Evolutionary conservation across 192 early-diverging fungal species (phyloP), one percentile per base, ranked within the genome.

Genomic region (Endogone sp.): DNA sequence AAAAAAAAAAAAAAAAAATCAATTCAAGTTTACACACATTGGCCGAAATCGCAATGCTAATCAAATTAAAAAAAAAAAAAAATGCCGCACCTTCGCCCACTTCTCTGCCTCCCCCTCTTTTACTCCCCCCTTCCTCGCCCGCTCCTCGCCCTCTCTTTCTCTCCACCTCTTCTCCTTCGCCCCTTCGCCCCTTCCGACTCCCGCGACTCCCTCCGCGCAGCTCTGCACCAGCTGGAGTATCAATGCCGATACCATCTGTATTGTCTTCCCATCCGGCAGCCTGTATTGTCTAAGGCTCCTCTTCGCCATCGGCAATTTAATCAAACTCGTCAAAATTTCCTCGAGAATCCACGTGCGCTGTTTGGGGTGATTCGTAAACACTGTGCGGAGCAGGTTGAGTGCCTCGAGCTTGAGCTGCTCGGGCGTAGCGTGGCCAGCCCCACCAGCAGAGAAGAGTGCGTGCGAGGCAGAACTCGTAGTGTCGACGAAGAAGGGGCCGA

Each of bases 311-410:
- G 89, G 84, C n/a, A 94, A 71, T 63, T 88, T 89, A 60, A 90
- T 85, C 11, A 95, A 67, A 26, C 88, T 86, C 0, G 85, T 86
- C 20, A 93, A 79, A n/a, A 94, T 89, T 65, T 97, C 95, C 63
- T 94, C 95, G 25, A 97, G 70, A 27, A 97, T 93, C 85, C 92
- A 93, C 23, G 71, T 73, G 26, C 93, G 82, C 63, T 95, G 94
- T 9, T 64, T 71, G 0, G 79, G 65, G 55, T 88, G 71, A 56
- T 79, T 82, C 9, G 81, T 71, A 71, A 89, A 94, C 6, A 89
- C 16, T 3, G 25, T 54, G 9, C 56, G 60, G 28, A 78, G 49
- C 30, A 71, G 55, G 58, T 78, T 70, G 29, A 78, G 29, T 6
- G 71, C 29, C 24, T 25, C 57, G 4, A 62, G 49, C 62, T 78